These are phyloP conservation scores for Cenchrus fungigraminus DNA, from an alignment of 176 grass and related monocot species.

Conservation along the genomic window DNA sequence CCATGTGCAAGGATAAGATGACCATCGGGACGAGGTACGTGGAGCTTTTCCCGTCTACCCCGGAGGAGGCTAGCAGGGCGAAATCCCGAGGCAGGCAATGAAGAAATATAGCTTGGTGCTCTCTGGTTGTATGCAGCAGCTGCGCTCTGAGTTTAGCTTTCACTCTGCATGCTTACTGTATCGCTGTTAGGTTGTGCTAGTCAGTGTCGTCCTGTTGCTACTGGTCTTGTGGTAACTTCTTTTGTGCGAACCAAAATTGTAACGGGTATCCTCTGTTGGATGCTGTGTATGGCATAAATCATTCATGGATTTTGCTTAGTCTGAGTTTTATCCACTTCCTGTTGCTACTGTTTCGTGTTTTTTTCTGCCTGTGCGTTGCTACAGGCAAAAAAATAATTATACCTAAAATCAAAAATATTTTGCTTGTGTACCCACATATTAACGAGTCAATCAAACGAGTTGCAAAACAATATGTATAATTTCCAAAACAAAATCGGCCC, in stretches of 20 bases:
- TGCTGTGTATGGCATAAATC: slow-evolving; percentile 22
- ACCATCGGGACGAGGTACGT: slow-evolving; percentile 88
- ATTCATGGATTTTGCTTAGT: neutral
- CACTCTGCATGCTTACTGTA: neutral
- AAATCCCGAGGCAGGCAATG: slow-evolving; percentile 70
- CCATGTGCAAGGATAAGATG: slow-evolving; percentile 97
- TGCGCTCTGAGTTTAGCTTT: slow-evolving; percentile 3
- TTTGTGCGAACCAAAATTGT: slow-evolving; percentile 32
- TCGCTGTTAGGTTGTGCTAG: slow-evolving; percentile 29
- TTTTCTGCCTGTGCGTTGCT: no score
- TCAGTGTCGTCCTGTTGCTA: slow-evolving; percentile 11
- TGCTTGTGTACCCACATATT: no score
- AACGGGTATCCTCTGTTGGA: neutral
- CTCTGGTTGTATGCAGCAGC: slow-evolving; percentile 6
- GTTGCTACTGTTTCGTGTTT: neutral
- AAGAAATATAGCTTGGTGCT: neutral
- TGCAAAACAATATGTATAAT: no score
- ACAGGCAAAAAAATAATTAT: no score
- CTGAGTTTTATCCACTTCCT: neutral
- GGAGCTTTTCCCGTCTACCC: slow-evolving; percentile 80
- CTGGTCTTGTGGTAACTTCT: slow-evolving; percentile 1
- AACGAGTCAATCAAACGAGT: no score
- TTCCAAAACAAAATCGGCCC: no score
- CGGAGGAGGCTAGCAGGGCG: slow-evolving; percentile 64
- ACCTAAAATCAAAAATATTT: no score